Conservation (phyloP, 345 rosid genomes). For the Eucalyptus marginata region DNA sequence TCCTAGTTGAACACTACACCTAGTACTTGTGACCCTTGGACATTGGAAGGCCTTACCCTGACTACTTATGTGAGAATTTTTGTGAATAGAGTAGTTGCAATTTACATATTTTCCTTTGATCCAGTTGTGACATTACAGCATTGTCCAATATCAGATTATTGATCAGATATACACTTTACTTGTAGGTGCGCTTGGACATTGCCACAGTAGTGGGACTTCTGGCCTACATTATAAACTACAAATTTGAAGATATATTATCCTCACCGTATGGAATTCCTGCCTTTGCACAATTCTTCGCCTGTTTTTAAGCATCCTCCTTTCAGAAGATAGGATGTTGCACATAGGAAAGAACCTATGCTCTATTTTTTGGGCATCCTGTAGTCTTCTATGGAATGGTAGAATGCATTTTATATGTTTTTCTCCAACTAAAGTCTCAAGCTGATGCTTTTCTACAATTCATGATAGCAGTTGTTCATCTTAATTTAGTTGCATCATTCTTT, state of each 20-base stretch:
- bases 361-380: background rate
- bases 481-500: background rate
- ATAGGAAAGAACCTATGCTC: background rate
- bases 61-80: background rate
- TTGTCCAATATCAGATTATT: background rate
- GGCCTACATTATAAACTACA: slow-evolving; percentile 87
- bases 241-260: slow-evolving; percentile 73
- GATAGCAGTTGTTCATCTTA: background rate
- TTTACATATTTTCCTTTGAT: background rate
- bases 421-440: background rate
- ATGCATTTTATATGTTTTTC: background rate
- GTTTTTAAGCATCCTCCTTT: background rate
- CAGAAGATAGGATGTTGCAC: background rate
- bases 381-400: background rate
- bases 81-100: background rate
- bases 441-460: background rate
- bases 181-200: slow-evolving; percentile 81
- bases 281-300: background rate
- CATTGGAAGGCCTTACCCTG: background rate
- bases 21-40: background rate
- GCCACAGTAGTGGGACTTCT: slow-evolving; percentile 83
- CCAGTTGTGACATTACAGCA: background rate
- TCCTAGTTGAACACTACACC: background rate
- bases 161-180: slow-evolving; percentile 1
- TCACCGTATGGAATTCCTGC: slow-evolving; percentile 57